These are phyloP conservation scores for Ceratopteris richardii DNA, from an alignment of 75 land plant species.

Conservation along the genomic window DNA sequence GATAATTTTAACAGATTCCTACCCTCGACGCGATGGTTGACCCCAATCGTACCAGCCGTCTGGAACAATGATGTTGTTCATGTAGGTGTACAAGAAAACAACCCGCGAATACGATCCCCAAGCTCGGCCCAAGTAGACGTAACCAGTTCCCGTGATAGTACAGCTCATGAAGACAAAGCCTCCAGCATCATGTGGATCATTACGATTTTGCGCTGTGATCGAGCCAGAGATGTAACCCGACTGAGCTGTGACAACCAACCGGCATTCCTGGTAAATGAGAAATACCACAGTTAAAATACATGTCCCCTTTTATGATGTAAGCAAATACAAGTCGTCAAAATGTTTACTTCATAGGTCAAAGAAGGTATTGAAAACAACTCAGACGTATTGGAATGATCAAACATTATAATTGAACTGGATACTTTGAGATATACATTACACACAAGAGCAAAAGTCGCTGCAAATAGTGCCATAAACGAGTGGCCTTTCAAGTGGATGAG, in stretches of 20 bases:
- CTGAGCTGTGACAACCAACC: slow-evolving; percentile 35
- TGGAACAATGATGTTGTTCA: slow-evolving; percentile 46
- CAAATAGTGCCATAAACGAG: too few relatives aligned
- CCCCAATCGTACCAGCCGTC: slow-evolving; percentile 76
- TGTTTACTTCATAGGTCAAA: too few relatives aligned
- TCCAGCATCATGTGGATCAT: slow-evolving; percentile 22
- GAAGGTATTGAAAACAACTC: too few relatives aligned
- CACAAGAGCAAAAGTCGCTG: too few relatives aligned
- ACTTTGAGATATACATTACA: too few relatives aligned
- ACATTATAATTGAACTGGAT: too few relatives aligned
- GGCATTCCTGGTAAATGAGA: neutral
- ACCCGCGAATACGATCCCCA: slow-evolving; percentile 47
- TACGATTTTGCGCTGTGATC: slow-evolving; percentile 57
- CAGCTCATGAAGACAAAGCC: slow-evolving; percentile 62
- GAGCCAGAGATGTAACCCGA: slow-evolving; percentile 41
- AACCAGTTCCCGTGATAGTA: slow-evolving; percentile 47
- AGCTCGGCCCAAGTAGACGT: slow-evolving; percentile 58
- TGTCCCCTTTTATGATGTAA: too few relatives aligned
- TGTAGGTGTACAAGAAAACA: slow-evolving; percentile 46
- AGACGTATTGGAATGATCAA: too few relatives aligned
- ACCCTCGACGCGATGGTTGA: slow-evolving; percentile 31
- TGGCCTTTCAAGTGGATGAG: too few relatives aligned
- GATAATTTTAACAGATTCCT: slow-evolving; percentile 14
- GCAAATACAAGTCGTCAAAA: too few relatives aligned
- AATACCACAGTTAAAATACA: too few relatives aligned